phyloP scores from a whole-genome alignment of 2,329 filamentous ascomycete genomes.

The Paraphoma sp. region DNA sequence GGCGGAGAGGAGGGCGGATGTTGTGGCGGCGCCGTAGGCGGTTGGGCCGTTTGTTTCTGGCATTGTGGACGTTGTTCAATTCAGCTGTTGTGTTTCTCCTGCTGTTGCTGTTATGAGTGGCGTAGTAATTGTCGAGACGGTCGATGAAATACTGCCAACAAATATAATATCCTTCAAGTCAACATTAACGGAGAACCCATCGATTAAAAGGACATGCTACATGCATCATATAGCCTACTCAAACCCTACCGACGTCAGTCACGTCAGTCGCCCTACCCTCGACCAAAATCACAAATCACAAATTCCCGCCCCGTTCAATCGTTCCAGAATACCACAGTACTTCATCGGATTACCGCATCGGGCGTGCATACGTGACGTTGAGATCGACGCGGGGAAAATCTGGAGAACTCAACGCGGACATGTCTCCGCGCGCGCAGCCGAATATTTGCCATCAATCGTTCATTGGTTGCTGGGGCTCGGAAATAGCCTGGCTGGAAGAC shows the following conservation, averaged over 20 bases:
- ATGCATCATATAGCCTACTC: background rate
- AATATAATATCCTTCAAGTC: no score
- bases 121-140: no score
- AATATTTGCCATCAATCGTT: background rate
- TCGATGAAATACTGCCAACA: no score
- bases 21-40: conserved; percentile 22
- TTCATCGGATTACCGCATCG: conserved; percentile 3
- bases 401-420: background rate
- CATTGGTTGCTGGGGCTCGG: no score
- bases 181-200: no score
- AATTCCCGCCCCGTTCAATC: background rate
- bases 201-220: no score
- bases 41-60: conserved; percentile 8
- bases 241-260: background rate
- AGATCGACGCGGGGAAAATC: conserved; percentile 2
- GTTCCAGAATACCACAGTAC: background rate
- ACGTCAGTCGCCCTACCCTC: background rate
- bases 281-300: background rate
- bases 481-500: no score
- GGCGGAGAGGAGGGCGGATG: conserved; percentile 13
- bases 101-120: no score
- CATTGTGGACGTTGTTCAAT: background rate
- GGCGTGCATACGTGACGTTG: conserved; percentile 1
- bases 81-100: background rate
- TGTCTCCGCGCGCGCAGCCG: background rate